Evolutionary conservation across 1,284 basidiomycete species (phyloP).

Genomic region (Trichosporon sp.): DNA sequence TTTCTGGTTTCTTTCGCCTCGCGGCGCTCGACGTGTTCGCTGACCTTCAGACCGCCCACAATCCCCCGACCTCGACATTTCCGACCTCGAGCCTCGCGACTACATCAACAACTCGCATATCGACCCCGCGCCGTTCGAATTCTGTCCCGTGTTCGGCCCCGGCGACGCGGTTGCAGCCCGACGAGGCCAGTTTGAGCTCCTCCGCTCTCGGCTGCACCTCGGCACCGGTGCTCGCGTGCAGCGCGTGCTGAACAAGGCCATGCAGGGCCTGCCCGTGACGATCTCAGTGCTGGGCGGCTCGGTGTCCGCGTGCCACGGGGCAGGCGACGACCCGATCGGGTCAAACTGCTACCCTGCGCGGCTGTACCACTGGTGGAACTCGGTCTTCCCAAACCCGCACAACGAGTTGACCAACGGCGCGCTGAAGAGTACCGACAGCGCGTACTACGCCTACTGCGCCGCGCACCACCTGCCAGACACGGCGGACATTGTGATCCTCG

Average conservation of each 20-base stretch:
- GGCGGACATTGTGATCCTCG: conserved; percentile 85
- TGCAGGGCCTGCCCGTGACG: conserved; percentile 78
- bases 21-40: background rate
- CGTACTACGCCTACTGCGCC: conserved; percentile 88
- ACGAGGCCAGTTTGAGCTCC: conserved; percentile 69
- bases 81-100: conserved; percentile 44
- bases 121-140: conserved; percentile 71
- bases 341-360: conserved; percentile 78
- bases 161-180: conserved; percentile 69
- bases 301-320: conserved; percentile 89
- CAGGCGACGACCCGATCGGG: conserved; percentile 83
- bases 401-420: conserved; percentile 94
- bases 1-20: no score
- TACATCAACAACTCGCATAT: conserved; percentile 50
- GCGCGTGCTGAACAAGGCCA: conserved; percentile 72
- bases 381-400: conserved; percentile 85
- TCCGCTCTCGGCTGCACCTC: conserved; percentile 69
- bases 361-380: conserved; percentile 94
- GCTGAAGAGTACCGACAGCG: conserved; percentile 76
- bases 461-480: conserved; percentile 84
- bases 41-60: conserved; percentile 7
- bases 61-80: background rate
- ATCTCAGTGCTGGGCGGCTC: conserved; percentile 87
- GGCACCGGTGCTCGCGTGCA: conserved; percentile 81
- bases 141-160: conserved; percentile 81